phyloP scores from a whole-genome alignment of 208 protist genomes.

The Wallacemonas sp. region DNA sequence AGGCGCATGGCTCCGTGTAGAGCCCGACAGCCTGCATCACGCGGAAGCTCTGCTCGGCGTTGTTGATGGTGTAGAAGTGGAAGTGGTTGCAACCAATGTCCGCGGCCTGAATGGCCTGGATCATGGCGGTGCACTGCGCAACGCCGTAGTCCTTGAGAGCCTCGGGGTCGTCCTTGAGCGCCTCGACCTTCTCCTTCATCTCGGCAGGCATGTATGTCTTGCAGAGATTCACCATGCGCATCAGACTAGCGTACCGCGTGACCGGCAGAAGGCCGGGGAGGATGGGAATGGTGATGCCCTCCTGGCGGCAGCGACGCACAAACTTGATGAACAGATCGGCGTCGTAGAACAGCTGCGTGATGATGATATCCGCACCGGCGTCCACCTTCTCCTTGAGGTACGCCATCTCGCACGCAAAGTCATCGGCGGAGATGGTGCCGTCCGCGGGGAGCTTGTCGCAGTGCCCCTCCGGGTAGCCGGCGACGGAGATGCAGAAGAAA shows the following conservation, averaged over 20 bases:
- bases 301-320: slow-evolving; percentile 75
- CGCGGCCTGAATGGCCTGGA: slow-evolving; percentile 49
- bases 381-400: slow-evolving; percentile 97
- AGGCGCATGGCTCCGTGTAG: slow-evolving; percentile 28
- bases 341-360: slow-evolving; percentile 98
- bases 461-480: slow-evolving; percentile 94
- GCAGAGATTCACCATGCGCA: slow-evolving; percentile 74
- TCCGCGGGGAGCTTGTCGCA: slow-evolving; percentile 42
- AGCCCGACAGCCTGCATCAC: slow-evolving; percentile 47
- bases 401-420: slow-evolving; percentile 80
- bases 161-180: slow-evolving; percentile 61
- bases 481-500: slow-evolving; percentile 95
- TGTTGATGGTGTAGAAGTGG: slow-evolving; percentile 82
- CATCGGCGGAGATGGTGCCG: slow-evolving; percentile 58
- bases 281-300: slow-evolving; percentile 94
- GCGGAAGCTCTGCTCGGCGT: slow-evolving; percentile 34
- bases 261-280: slow-evolving; percentile 95
- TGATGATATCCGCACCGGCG: slow-evolving; percentile 95
- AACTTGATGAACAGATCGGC: slow-evolving; percentile 91
- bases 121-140: slow-evolving; percentile 61
- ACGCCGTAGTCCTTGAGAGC: slow-evolving; percentile 65
- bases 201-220: slow-evolving; percentile 65
- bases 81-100: slow-evolving; percentile 66
- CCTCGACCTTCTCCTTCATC: slow-evolving; percentile 49
- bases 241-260: slow-evolving; percentile 60